Conservation (phyloP, 228 moss, liverwort and hornwort genomes). For the Sphagnum magellanicum region DNA sequence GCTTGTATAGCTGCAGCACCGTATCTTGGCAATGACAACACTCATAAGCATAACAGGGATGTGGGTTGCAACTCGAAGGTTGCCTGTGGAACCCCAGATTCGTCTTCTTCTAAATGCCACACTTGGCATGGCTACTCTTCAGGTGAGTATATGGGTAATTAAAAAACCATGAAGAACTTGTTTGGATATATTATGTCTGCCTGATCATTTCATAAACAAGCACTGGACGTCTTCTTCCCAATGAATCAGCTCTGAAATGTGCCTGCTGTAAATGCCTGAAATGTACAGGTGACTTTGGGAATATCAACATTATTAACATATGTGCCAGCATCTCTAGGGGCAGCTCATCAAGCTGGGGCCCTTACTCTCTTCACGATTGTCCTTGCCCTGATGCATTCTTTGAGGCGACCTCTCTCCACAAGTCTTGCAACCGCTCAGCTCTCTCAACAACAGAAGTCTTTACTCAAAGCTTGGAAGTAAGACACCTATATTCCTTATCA, state of each 20-base stretch:
- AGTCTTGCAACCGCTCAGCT: conserved; percentile 36
- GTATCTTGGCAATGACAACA: conserved; percentile 74
- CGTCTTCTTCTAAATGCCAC: conserved; percentile 59
- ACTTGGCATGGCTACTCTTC: conserved; percentile 80
- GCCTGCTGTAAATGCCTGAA: neutral
- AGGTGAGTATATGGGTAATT: conserved; percentile 23
- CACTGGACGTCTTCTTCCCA: too few species aligned
- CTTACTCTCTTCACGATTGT: conserved; percentile 85
- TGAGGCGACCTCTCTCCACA: conserved; percentile 67
- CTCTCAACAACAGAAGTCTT: conserved; percentile 28
- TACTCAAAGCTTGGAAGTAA: conserved; percentile 11
- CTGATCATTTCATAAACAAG: too few species aligned
- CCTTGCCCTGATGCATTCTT: conserved; percentile 67
- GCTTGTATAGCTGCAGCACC: conserved; percentile 73
- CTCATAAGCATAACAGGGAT: conserved; percentile 56
- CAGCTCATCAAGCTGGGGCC: conserved; percentile 97
- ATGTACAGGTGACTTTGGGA: conserved; percentile 77
- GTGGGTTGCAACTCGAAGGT: conserved; percentile 67
- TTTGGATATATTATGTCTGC: neutral
- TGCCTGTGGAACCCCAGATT: conserved; percentile 58
- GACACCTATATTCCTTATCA: too few species aligned
- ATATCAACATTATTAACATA: conserved; percentile 86
- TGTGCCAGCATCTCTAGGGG: conserved; percentile 82
- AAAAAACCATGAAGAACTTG: neutral
- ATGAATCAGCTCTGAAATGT: too few species aligned